Percentiles rank a stretch among this genome's conserved stretches.
phyloP scores from a whole-genome alignment of 2,329 filamentous ascomycete genomes.

The Fusarium anguioides region DNA sequence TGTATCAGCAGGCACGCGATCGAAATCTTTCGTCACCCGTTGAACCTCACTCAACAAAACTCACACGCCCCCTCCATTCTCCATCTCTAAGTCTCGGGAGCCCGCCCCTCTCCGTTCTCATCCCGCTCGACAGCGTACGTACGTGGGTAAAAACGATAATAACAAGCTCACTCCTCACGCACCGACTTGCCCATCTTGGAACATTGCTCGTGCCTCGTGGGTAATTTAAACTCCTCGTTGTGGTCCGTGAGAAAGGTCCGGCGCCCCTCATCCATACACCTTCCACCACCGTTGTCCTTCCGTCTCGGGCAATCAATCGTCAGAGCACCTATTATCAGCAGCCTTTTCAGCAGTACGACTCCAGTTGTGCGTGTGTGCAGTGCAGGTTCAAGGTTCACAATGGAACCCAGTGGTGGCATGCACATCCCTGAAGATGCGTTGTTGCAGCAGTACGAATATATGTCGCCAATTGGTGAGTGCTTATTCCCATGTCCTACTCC shows the following conservation, averaged over 20 bases:
- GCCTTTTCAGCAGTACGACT: constrained; percentile 34
- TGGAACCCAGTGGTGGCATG: constrained; percentile 55
- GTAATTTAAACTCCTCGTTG: constrained; percentile 16
- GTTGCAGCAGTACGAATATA: constrained; percentile 56
- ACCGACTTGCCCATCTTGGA: constrained; percentile 46
- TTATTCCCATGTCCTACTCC: constrained; percentile 47
- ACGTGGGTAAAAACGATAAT: no score
- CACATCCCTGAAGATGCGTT: constrained; percentile 60
- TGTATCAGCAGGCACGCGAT: constrained; percentile 42
- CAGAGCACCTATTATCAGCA: constrained; percentile 25
- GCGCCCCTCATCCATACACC: constrained; percentile 17
- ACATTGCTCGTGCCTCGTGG: constrained; percentile 25
- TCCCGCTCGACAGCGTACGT: constrained; percentile 21
- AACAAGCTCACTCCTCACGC: constrained; percentile 30
- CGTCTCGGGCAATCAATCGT: constrained; percentile 28
- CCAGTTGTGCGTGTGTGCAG: constrained; percentile 28
- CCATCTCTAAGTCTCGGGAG: constrained; percentile 29
- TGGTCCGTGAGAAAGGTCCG: constrained; percentile 23
- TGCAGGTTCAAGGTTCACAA: constrained; percentile 42
- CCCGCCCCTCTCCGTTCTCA: constrained; percentile 38
- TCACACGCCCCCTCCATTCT: constrained; percentile 42
- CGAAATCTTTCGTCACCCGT: constrained; percentile 34
- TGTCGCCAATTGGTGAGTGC: constrained; percentile 67
- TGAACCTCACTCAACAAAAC: constrained; percentile 28
- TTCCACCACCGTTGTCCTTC: constrained; percentile 25